These are phyloP conservation scores for Daedaleopsis sinensis DNA, from an alignment of 768 basidiomycete genomes.

Conservation along the genomic window DNA sequence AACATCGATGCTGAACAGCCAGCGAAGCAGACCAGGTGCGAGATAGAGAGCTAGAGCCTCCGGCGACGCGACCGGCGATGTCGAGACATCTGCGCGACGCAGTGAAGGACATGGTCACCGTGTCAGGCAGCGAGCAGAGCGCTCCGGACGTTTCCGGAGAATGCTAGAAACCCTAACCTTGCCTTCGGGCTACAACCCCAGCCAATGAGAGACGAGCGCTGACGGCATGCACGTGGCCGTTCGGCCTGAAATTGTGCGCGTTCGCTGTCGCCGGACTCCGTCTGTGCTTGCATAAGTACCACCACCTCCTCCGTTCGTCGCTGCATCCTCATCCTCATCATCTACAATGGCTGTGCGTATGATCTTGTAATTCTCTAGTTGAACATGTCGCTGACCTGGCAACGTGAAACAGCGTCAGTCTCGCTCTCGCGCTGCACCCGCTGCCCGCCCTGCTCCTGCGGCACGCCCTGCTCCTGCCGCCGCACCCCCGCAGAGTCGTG, in stretches of 20 bases:
- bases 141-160: slow-evolving; percentile 3
- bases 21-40: slow-evolving; percentile 15
- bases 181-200: background rate
- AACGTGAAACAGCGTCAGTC: slow-evolving; percentile 65
- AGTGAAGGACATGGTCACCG: slow-evolving; percentile 17
- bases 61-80: slow-evolving; percentile 6
- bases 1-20: slow-evolving; percentile 16
- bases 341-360: slow-evolving; percentile 52
- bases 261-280: slow-evolving; percentile 18
- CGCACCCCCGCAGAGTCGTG: slow-evolving; percentile 46
- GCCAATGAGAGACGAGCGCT: slow-evolving; percentile 9
- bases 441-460: slow-evolving; percentile 47
- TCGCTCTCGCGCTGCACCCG: slow-evolving; percentile 65
- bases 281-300: slow-evolving; percentile 18
- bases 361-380: background rate
- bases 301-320: slow-evolving; percentile 22
- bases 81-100: slow-evolving; percentile 19
- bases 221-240: slow-evolving; percentile 25
- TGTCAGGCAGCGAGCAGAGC: slow-evolving; percentile 10
- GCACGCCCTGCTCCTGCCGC: slow-evolving; percentile 46
- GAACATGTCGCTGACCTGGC: background rate
- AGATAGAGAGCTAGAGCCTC: slow-evolving; percentile 1
- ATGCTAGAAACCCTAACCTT: slow-evolving; percentile 1
- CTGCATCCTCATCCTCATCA: slow-evolving; percentile 1
- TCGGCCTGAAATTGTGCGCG: slow-evolving; percentile 25